Conservation (phyloP, 2,329 filamentous ascomycete species). For the Hypoxylon sp. region DNA sequence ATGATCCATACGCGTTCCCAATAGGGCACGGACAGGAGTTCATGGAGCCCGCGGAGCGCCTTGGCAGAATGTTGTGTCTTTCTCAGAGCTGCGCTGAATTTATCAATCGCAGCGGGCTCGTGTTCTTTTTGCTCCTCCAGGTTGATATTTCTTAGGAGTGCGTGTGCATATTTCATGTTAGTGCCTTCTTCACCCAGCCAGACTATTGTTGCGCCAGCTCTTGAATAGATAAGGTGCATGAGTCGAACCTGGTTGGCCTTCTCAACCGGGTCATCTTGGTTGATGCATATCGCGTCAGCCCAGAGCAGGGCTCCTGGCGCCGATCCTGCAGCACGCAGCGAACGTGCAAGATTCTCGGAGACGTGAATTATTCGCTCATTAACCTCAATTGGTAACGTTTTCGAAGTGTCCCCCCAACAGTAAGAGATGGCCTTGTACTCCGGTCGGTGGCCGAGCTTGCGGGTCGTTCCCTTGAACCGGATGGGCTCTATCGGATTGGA, state of each 20-base stretch:
- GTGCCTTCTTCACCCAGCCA: constrained; percentile 11
- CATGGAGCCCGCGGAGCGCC: constrained; percentile 11
- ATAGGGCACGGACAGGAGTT: constrained; percentile 13
- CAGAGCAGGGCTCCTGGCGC: constrained; percentile 2
- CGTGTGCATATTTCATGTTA: not conserved
- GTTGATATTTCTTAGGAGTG: not conserved
- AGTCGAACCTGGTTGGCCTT: constrained; percentile 13
- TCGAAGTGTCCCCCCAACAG: constrained; percentile 7
- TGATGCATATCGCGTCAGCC: constrained; percentile 17
- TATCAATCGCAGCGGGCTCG: not conserved
- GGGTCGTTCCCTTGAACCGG: constrained; percentile 1
- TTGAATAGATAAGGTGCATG: constrained; percentile 14
- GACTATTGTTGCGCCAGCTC: constrained; percentile 2
- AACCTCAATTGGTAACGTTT: constrained; percentile 2
- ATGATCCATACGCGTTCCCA: constrained; percentile 25
- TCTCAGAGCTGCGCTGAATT: not conserved
- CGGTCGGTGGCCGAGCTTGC: constrained; percentile 5
- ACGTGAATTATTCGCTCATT: constrained; percentile 2
- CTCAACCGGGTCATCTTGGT: constrained; percentile 12
- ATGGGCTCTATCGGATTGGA: not conserved
- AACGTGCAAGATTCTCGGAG: constrained; percentile 2
- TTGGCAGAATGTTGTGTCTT: not conserved
- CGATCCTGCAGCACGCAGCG: constrained; percentile 1
- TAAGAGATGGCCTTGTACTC: constrained; percentile 15
- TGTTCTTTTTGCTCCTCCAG: not conserved